Conservation (phyloP, 2,329 filamentous ascomycete species). For the Cercospora citrullina region DNA sequence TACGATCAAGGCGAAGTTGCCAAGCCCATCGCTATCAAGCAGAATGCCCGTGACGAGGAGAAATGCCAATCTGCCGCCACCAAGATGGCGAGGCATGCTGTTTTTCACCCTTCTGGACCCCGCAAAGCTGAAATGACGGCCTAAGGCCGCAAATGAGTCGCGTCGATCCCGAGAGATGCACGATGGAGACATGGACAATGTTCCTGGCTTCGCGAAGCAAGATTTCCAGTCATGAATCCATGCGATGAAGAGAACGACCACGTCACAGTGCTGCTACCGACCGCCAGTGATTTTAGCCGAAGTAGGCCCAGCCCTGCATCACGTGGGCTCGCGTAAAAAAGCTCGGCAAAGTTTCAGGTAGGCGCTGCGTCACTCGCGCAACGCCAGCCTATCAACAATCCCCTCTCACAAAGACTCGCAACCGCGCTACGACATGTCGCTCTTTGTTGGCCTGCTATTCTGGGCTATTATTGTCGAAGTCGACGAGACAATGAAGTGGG, state of each 20-base stretch:
- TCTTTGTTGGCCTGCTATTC: slow-evolving; percentile 12
- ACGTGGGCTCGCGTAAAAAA: background rate
- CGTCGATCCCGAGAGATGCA: background rate
- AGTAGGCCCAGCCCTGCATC: background rate
- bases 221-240: background rate
- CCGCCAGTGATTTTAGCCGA: background rate
- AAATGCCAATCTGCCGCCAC: background rate
- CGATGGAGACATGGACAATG: background rate
- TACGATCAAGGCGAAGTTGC: background rate
- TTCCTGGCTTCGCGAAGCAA: background rate
- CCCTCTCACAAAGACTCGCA: slow-evolving; percentile 3
- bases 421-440: slow-evolving; percentile 3
- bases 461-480: background rate
- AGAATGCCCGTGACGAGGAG: background rate
- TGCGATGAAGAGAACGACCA: background rate
- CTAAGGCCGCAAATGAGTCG: background rate
- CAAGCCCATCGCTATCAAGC: background rate
- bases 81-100: background rate
- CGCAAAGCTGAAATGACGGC: background rate
- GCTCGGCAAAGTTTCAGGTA: slow-evolving; percentile 8
- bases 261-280: background rate
- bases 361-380: slow-evolving; percentile 10
- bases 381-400: slow-evolving; percentile 5
- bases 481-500: background rate
- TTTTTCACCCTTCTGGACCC: background rate